These are phyloP conservation scores for Microbotryomycetes sp. DNA, from an alignment of 1,284 basidiomycete species.

Conservation along the genomic window DNA sequence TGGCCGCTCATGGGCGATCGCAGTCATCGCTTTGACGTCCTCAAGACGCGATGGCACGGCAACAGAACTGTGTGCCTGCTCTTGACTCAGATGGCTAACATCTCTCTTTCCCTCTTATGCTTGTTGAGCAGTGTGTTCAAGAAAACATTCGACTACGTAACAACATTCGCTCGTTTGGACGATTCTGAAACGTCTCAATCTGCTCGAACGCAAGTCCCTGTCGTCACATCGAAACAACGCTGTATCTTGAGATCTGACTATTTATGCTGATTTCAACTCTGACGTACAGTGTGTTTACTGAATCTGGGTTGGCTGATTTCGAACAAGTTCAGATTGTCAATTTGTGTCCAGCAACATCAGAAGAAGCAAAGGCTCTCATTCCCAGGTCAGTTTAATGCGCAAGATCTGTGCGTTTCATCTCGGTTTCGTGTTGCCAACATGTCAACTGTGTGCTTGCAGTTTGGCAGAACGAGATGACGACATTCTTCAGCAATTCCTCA, in stretches of 20 bases:
- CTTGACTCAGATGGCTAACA: too few relatives aligned
- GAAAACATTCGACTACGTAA: slow-evolving; percentile 86
- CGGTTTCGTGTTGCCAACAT: neutral
- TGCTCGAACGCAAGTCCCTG: slow-evolving; percentile 67
- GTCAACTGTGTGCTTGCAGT: slow-evolving; percentile 45
- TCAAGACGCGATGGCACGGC: too few relatives aligned
- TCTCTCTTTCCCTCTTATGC: too few relatives aligned
- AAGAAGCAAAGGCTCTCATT: slow-evolving; percentile 84
- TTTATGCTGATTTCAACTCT: slow-evolving; percentile 3
- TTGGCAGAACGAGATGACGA: slow-evolving; percentile 82
- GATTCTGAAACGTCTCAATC: slow-evolving; percentile 77
- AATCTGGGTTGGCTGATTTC: slow-evolving; percentile 73
- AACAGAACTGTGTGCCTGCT: too few relatives aligned
- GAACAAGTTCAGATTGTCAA: slow-evolving; percentile 90
- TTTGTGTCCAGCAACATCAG: slow-evolving; percentile 74
- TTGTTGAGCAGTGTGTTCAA: slow-evolving; percentile 79
- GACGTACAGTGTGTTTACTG: slow-evolving; percentile 56
- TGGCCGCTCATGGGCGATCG: too few relatives aligned
- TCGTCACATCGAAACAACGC: slow-evolving; percentile 17
- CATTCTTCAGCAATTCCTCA: slow-evolving; percentile 66
- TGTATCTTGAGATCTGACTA: slow-evolving; percentile 24
- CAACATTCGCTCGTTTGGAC: slow-evolving; percentile 81
- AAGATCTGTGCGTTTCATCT: neutral
- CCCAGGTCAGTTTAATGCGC: slow-evolving; percentile 57
- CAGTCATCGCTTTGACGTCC: too few relatives aligned